phyloP scores from a whole-genome alignment of 1,284 basidiomycete genomes.

The Hypsizygus ulmarius region DNA sequence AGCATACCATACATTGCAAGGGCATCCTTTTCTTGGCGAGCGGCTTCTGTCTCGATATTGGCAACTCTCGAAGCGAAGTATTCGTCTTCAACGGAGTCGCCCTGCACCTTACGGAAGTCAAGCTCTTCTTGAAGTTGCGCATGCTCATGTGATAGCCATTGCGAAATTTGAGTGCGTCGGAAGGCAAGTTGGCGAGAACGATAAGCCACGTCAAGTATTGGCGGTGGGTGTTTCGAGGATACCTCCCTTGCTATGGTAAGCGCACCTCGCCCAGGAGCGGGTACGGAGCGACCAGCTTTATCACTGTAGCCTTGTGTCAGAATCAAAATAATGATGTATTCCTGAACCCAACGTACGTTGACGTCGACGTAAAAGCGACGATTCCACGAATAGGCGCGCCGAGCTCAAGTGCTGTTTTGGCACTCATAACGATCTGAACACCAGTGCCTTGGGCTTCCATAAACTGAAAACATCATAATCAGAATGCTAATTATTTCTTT shows the following conservation, averaged over 20 bases:
- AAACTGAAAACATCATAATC: conserved; percentile 49
- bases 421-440: conserved; percentile 96
- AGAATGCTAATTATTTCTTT: conserved; percentile 10
- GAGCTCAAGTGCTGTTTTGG: conserved; percentile 92
- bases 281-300: conserved; percentile 93
- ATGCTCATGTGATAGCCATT: conserved; percentile 91
- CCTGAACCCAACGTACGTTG: conserved; percentile 63
- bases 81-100: conserved; percentile 57
- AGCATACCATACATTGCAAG: conserved; percentile 92
- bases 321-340: conserved; percentile 5
- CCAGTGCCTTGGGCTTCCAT: conserved; percentile 98
- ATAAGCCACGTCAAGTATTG: conserved; percentile 81
- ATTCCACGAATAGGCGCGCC: conserved; percentile 93
- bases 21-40: conserved; percentile 88
- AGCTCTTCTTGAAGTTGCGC: conserved; percentile 79
- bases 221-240: conserved; percentile 69
- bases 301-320: conserved; percentile 50
- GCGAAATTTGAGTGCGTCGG: conserved; percentile 89
- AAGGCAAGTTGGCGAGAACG: conserved; percentile 89
- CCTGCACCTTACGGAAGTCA: conserved; percentile 56
- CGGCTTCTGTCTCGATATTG: conserved; percentile 87
- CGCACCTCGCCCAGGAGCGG: conserved; percentile 90
- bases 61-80: conserved; percentile 74
- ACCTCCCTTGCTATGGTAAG: conserved; percentile 84
- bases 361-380: conserved; percentile 94